Conservation (phyloP, 495 filamentous ascomycete species). For the Xylaria intraflava region DNA sequence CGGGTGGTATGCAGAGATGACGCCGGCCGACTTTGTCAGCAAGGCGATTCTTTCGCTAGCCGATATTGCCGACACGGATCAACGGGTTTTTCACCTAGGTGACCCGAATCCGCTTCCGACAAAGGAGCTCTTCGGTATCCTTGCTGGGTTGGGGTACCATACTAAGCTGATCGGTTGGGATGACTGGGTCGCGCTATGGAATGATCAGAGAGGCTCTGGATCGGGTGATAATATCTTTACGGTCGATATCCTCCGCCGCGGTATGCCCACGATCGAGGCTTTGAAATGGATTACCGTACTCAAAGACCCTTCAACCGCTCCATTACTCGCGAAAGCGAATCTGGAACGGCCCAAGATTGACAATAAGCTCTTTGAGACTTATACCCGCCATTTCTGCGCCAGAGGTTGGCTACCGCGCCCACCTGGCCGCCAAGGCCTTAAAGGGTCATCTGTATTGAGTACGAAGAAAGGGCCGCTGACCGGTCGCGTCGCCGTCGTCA, state of each 20-base stretch:
- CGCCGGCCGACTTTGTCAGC: slow-evolving; percentile 64
- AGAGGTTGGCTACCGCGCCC: slow-evolving; percentile 57
- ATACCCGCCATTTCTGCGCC: slow-evolving; percentile 63
- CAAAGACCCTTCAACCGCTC: slow-evolving; percentile 50
- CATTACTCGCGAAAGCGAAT: slow-evolving; percentile 40
- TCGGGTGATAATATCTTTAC: slow-evolving; percentile 62
- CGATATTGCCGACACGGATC: slow-evolving; percentile 45
- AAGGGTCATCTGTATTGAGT: slow-evolving; percentile 23
- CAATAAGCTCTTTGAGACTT: slow-evolving; percentile 52
- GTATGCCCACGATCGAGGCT: slow-evolving; percentile 59
- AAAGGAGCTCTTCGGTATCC: slow-evolving; percentile 47
- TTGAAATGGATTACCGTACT: slow-evolving; percentile 51
- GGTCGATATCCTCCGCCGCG: slow-evolving; percentile 56
- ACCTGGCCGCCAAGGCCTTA: slow-evolving; percentile 38
- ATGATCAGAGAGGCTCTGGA: slow-evolving; percentile 46
- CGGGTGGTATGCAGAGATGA: slow-evolving; percentile 67
- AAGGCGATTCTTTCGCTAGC: slow-evolving; percentile 56
- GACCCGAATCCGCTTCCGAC: slow-evolving; percentile 57
- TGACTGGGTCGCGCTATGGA: slow-evolving; percentile 59
- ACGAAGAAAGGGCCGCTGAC: slow-evolving; percentile 42
- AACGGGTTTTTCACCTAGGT: slow-evolving; percentile 57
- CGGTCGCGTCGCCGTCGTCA: slow-evolving; percentile 49
- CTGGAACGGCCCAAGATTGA: slow-evolving; percentile 58
- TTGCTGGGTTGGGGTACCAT: slow-evolving; percentile 55
- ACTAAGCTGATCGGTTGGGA: slow-evolving; percentile 53